Evolutionary conservation across 805 yeast genomes (phyloP).

Genomic region (Kluyveromyces nonfermentans): DNA sequence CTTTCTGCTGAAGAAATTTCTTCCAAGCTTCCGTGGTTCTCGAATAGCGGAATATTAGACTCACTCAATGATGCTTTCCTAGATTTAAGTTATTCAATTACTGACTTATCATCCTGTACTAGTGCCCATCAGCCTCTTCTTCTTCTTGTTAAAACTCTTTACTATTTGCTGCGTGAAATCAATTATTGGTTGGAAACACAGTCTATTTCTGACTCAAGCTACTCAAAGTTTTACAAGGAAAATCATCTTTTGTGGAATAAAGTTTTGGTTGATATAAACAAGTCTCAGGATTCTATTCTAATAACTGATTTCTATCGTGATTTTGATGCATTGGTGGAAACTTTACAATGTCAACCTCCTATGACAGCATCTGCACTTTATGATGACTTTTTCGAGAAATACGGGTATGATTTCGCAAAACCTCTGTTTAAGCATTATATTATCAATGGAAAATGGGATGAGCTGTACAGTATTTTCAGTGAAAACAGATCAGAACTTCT

Average conservation of each 20-base stretch:
- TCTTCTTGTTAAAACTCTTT: conserved; percentile 34
- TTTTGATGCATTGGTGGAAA: conserved; percentile 50
- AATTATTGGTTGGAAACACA: conserved; percentile 26
- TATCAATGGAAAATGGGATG: conserved; percentile 39
- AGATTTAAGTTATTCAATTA: conserved; percentile 21
- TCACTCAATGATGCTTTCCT: conserved; percentile 34
- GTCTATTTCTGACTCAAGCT: conserved; percentile 11
- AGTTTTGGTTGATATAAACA: conserved; percentile 41
- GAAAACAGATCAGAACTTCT: conserved; percentile 38
- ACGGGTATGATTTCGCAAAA: conserved; percentile 60
- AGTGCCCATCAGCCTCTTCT: conserved; percentile 18
- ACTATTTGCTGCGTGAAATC: conserved; percentile 31
- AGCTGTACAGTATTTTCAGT: conserved; percentile 49
- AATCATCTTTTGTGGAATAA: conserved; percentile 46
- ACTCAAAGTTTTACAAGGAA: conserved; percentile 16
- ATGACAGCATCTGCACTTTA: conserved; percentile 40
- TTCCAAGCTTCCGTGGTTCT: conserved; percentile 38
- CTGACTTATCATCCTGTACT: conserved; percentile 3
- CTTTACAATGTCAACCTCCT: conserved; percentile 31
- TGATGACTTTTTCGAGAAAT: conserved; percentile 45
- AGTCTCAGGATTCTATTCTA: conserved; percentile 44
- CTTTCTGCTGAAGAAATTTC: conserved; percentile 25
- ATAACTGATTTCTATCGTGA: conserved; percentile 63
- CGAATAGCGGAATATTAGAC: conserved; percentile 32
- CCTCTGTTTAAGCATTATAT: conserved; percentile 53